phyloP scores from a whole-genome alignment of 305 asterid genomes.

The Solanum hybrid region DNA sequence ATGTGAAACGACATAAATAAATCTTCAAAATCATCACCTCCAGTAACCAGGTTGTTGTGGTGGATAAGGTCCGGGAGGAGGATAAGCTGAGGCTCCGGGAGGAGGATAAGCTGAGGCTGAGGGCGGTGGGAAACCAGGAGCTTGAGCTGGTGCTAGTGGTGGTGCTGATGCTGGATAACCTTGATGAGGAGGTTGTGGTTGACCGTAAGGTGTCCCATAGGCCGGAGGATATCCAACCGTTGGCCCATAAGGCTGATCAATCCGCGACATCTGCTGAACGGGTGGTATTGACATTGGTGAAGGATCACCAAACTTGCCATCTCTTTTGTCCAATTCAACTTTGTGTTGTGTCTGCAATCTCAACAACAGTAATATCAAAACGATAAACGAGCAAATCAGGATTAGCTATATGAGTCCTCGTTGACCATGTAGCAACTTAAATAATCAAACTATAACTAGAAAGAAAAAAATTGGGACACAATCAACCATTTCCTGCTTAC shows the following conservation, averaged over 20 bases:
- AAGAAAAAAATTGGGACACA: neutral
- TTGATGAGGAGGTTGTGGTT: slow-evolving; percentile 43
- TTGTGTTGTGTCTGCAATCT: slow-evolving; percentile 80
- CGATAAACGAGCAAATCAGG: neutral
- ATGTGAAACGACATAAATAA: neutral
- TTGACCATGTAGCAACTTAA: neutral
- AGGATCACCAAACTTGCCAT: slow-evolving; percentile 69
- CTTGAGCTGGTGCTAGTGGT: neutral
- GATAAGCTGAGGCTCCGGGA: slow-evolving; percentile 12
- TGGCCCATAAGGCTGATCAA: slow-evolving; percentile 86
- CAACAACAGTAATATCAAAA: neutral
- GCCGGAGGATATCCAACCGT: slow-evolving; percentile 61
- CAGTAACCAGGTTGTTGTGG: slow-evolving; percentile 14
- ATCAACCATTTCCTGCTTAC: slow-evolving; percentile 22
- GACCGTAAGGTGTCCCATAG: slow-evolving; percentile 45
- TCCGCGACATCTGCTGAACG: slow-evolving; percentile 86
- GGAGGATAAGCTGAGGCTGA: slow-evolving; percentile 21
- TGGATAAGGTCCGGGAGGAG: slow-evolving; percentile 17
- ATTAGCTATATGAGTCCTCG: neutral
- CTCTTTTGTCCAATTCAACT: slow-evolving; percentile 95
- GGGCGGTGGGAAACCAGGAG: slow-evolving; percentile 23
- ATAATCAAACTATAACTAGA: neutral
- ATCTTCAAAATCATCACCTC: slow-evolving; percentile 22
- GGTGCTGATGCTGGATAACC: slow-evolving; percentile 28
- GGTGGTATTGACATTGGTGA: slow-evolving; percentile 79